Base-by-base conservation (phyloP, 1,139 yeast species). In the Protomyces lactucae-debilis region DNA sequence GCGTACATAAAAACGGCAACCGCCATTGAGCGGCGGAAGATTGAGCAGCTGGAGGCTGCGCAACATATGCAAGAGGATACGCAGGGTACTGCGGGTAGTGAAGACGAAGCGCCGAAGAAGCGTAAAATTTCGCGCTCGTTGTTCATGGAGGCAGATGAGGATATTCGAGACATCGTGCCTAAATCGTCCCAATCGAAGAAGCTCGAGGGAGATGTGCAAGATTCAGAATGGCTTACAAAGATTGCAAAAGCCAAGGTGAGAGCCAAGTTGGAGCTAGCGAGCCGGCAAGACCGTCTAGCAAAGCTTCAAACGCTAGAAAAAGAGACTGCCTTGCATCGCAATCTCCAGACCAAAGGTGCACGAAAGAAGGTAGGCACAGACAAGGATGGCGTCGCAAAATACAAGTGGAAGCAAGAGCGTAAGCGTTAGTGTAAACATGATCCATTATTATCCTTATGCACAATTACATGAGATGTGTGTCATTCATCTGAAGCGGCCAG, bases 1-100 rank as follows among this genome's bases (percentile, higher is more conserved):
- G 90, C 87, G 68, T 93, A 93, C 74, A 81, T 93, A 63, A 84
- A 90, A 69, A 87, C 96, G 9, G 76, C 89, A 76, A 80, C 91
- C 70, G 82, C 84, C 66, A 82, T 83, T 68, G 97, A 92, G 73
- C 71, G 80, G 68, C 81, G 80, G 57, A 85, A 87, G 73, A 83
- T 90, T 43, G 84, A 83, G 59, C 84, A 82, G 72, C 82, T 85
- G 65, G 80, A 84, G 70, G 76, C 81, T 16, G 78, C 77, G 39
- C 73, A 86, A 21, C 67, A 61, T 40, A 40, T 61, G n/a, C 45
- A 37, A 5, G 43, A 23, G 40, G 10, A 52, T 37, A 9, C 43
- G 18, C 9, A n/a, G 21, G 16, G 12, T 14, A 5, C 16, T 2
- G 53, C 21, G 35, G 16, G 37, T 43, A 35, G 32, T 21, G 23